phyloP scores from a whole-genome alignment of 768 basidiomycete genomes.

The Leccinum truebloodii region DNA sequence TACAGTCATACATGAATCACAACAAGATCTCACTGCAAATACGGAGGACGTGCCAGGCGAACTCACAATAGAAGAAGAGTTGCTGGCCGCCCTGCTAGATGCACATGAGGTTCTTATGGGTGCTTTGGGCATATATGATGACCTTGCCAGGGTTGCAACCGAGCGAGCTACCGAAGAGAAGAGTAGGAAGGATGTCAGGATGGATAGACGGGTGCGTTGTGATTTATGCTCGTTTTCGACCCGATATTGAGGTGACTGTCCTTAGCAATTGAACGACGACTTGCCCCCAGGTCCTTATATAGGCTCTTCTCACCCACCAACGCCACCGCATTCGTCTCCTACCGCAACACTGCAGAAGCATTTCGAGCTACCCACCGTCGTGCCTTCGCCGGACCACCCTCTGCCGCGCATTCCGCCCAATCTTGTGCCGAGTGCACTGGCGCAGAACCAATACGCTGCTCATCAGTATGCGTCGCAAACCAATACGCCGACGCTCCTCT shows the following conservation, averaged over 20 bases:
- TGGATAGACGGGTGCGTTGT: conserved; percentile 60
- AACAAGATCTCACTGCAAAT: conserved; percentile 25
- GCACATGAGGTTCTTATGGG: conserved; percentile 73
- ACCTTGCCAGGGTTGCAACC: conserved; percentile 66
- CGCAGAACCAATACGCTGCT: conserved; percentile 14
- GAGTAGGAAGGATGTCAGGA: conserved; percentile 65
- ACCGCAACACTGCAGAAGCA: conserved; percentile 33
- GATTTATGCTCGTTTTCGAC: conserved; percentile 31
- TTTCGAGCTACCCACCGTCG: conserved; percentile 32
- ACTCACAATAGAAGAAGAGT: conserved; percentile 69
- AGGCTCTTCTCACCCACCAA: conserved; percentile 34
- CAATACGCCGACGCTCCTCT: conserved; percentile 43
- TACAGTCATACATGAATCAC: conserved; percentile 23
- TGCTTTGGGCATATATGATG: conserved; percentile 74
- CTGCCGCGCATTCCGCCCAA: conserved; percentile 40
- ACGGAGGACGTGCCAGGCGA: conserved; percentile 40
- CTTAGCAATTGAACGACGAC: conserved; percentile 29
- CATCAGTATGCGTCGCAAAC: conserved; percentile 29
- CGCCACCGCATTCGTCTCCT: conserved; percentile 28
- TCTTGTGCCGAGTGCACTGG: conserved; percentile 19
- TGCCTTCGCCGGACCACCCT: conserved; percentile 35
- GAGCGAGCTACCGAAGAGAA: conserved; percentile 60
- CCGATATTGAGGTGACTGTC: background rate
- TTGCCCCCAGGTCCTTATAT: conserved; percentile 14
- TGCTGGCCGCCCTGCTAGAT: conserved; percentile 69